Base-by-base conservation (phyloP, 192 early-diverging fungal genomes). In the Gorgonomyces haynaldii region DNA sequence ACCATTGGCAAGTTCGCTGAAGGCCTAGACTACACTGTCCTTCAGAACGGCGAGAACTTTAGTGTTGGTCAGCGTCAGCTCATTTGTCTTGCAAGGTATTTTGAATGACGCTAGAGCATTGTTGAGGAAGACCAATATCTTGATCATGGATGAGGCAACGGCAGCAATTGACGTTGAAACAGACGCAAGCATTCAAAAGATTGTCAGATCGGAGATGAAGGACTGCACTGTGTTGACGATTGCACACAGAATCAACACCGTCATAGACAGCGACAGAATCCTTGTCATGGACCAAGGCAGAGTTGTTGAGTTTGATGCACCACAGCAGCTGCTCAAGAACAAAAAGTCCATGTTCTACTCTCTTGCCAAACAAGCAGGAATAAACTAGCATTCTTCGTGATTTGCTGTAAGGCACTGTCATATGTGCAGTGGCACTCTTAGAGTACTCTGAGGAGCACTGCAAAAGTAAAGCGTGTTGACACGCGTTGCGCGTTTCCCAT, bases 131-230 rank as follows among this genome's bases (percentile, higher is more conserved):
- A 75, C 83, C 49, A 70, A 70, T 28, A 59, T 91, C n/a, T 57
- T 95, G 49, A 68, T 90, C 2, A 53, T 95, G 34, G 91, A 92
- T 60, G 89, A 95, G 52, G 89, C 88, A 1, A 89, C 86, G 0
- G 87, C 88, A 5, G 54, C 63, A 9, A 63, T 76, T 41, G 72
- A 78, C 55, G 62, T 78, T 22, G 74, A 69, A 45, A 72, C 71
- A 4, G 86, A 88, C 60, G 53, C 61, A 0, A 66, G 79, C 21
- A 85, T 88, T 43, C 86, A 88, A 57, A 56, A 72, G 26, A 81
- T 81, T 9, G 85, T 89, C 43, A 74, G 83, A 41, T 42, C 59
- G 10, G 77, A 86, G 50, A 86, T 88, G 48, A 49, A 53, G n/a
- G 54, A 83, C 32, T 86, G 78, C 60, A 88, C 85, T 2, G 78